Base-by-base conservation (phyloP, 306 rosid species). In the Inga leiocalycina region DNA sequence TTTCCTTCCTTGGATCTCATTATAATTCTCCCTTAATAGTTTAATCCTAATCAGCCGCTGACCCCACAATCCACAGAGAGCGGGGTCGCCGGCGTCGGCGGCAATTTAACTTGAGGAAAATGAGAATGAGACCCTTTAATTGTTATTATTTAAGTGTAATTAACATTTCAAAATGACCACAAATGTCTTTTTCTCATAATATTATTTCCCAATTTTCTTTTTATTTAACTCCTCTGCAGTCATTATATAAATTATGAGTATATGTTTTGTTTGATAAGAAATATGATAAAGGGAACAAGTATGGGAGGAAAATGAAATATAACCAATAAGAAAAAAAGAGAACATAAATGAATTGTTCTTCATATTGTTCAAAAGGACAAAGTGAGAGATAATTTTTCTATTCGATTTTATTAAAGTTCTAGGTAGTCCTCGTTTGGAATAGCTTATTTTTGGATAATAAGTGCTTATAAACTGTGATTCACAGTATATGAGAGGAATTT, bases 41-140 rank as follows among this genome's bases (percentile, higher is more conserved):
- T 27, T 27, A 27, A 27, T 27, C 70, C 30, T 17, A 20, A n/a
- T 37, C 43, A 34, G 17, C 30, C 9, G 16, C 44, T 16, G 65
- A 35, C 66, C 64, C 84, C 83, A 79, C 70, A 20, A 3, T 39
- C 37, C 51, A 43, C 80, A 41, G 22, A 3, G 52, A 17, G 34
- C 19, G 49, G 32, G 24, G 24, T 22, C 16, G 16, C 0, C 61
- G 64, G 80, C 61, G 64, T 83, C 75, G 66, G 32, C 52, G 68
- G 64, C 64, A 5, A 19, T 17, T 19, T 17, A 48, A 48, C 54
- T 13, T 48, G 54, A 48, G 54, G 19, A 2, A 11, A 48, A 48
- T 19, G 10, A 6, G 57, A 48, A 48, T 19, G 10, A 6, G 57
- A 15, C 27, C 24, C 57, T 52, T 52, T 15, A 4, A 1, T 14